Evolutionary conservation across 371 early-diverging fungal genomes (phyloP).

Genomic region (Umbelopsis sp.): DNA sequence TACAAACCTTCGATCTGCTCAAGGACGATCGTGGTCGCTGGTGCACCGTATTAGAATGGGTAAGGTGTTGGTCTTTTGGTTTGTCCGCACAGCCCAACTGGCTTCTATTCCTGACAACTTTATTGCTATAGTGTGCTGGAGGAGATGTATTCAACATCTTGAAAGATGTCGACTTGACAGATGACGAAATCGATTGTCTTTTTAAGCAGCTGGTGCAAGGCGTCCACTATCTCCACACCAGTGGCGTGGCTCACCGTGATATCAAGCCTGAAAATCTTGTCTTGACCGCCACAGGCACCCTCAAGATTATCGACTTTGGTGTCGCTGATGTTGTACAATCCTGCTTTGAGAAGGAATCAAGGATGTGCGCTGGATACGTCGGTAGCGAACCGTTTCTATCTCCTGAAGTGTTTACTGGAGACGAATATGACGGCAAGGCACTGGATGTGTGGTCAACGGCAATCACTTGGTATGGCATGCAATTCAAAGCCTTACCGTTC

Average conservation of each 20-base stretch:
- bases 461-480: constrained; percentile 37
- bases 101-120: background rate
- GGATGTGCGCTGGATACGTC: constrained; percentile 28
- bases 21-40: constrained; percentile 33
- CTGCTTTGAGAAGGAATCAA: constrained; percentile 24
- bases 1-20: constrained; percentile 37
- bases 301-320: constrained; percentile 75
- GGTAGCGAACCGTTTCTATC: constrained; percentile 42
- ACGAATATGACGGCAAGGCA: constrained; percentile 34
- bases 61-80: constrained; percentile 21
- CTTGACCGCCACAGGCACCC: constrained; percentile 55
- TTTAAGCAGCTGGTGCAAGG: constrained; percentile 72
- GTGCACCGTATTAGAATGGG: constrained; percentile 53
- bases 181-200: constrained; percentile 34
- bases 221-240: constrained; percentile 69
- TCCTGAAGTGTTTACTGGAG: constrained; percentile 29
- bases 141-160: constrained; percentile 43
- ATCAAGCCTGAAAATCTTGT: constrained; percentile 73
- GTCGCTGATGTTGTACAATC: constrained; percentile 63
- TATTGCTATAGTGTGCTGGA: constrained; percentile 34
- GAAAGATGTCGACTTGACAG: constrained; percentile 29
- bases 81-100: background rate
- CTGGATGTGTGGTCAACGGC: constrained; percentile 42
- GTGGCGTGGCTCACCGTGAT: constrained; percentile 79
- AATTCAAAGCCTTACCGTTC: constrained; percentile 29